Percentiles rank a stretch among this genome's conserved stretches.
phyloP scores from a whole-genome alignment of 805 yeast genomes.

The Sugiyamaella boreocaroliniensis region DNA sequence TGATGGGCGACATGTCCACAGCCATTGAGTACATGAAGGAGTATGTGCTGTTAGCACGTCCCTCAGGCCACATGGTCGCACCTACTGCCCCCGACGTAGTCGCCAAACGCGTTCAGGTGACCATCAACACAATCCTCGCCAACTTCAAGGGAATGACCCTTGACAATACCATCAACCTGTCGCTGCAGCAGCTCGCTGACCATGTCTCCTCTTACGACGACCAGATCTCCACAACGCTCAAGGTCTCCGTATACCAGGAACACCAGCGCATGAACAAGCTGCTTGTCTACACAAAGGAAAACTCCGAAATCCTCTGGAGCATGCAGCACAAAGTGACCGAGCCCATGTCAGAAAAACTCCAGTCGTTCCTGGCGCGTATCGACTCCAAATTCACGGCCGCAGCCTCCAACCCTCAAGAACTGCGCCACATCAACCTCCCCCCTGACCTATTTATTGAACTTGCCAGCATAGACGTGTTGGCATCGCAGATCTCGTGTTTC shows the following conservation, averaged over 20 bases:
- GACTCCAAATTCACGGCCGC: conserved; percentile 5
- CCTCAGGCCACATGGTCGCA: conserved; percentile 4
- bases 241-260: conserved; percentile 43
- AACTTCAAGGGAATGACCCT: conserved; percentile 65
- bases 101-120: conserved; percentile 45
- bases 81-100: conserved; percentile 35
- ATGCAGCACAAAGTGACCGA: conserved; percentile 19
- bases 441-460: conserved; percentile 48
- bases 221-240: conserved; percentile 47
- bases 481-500: conserved; percentile 58
- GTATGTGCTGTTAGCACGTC: conserved; percentile 25
- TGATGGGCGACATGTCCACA: conserved; percentile 42
- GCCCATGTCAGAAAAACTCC: conserved; percentile 19
- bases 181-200: conserved; percentile 48
- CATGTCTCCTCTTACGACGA: conserved; percentile 43
- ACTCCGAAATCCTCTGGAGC: conserved; percentile 20
- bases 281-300: conserved; percentile 24
- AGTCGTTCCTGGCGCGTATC: conserved; percentile 17
- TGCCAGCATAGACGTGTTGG: conserved; percentile 44
- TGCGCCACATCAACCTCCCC: conserved; percentile 18
- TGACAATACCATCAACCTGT: conserved; percentile 53
- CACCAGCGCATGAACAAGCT: conserved; percentile 42
- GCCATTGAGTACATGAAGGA: conserved; percentile 42
- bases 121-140: conserved; percentile 50
- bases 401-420: background rate